A percentile compares a stretch with the other conserved stretches of the same genome.
These are phyloP conservation scores for Camellia japonica DNA, from an alignment of 148 eudicot genomes.

Conservation along the genomic window DNA sequence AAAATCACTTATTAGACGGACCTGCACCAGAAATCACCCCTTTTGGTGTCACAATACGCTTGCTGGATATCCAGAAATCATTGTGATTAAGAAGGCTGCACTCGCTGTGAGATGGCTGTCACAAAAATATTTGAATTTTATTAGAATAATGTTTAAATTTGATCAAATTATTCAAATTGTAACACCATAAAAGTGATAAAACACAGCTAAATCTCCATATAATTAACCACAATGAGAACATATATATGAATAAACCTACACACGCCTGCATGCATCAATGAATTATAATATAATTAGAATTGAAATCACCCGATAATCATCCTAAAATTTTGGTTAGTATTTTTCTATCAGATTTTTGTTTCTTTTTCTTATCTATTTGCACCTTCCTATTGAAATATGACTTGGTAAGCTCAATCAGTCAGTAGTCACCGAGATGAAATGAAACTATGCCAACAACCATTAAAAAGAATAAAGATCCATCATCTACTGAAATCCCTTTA, in stretches of 20 bases:
- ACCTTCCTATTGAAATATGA: not conserved
- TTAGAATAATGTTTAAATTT: not conserved
- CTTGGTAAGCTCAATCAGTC: not conserved
- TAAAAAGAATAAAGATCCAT: not conserved
- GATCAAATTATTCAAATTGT: not conserved
- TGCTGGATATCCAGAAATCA: constrained; percentile 92
- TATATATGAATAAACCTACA: constrained; percentile 1
- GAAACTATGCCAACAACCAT: not conserved
- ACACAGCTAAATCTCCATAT: not conserved
- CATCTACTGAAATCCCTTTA: not conserved
- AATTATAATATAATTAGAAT: not conserved
- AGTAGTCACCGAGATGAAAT: not conserved
- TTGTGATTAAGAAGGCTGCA: constrained; percentile 69
- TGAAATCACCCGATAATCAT: not conserved
- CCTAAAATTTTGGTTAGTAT: not conserved
- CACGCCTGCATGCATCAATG: not conserved
- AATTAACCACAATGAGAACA: not conserved
- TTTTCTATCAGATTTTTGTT: not conserved
- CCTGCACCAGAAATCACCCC: constrained; percentile 91
- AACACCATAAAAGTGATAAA: not conserved
- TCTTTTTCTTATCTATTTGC: not conserved
- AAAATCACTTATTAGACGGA: constrained; percentile 16
- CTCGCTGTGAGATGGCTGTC: constrained; percentile 41
- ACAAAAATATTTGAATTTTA: constrained; percentile 2
- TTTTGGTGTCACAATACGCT: constrained; percentile 78